Conservation (phyloP, 2,329 filamentous ascomycete genomes). For the Aspergillus texensis region DNA sequence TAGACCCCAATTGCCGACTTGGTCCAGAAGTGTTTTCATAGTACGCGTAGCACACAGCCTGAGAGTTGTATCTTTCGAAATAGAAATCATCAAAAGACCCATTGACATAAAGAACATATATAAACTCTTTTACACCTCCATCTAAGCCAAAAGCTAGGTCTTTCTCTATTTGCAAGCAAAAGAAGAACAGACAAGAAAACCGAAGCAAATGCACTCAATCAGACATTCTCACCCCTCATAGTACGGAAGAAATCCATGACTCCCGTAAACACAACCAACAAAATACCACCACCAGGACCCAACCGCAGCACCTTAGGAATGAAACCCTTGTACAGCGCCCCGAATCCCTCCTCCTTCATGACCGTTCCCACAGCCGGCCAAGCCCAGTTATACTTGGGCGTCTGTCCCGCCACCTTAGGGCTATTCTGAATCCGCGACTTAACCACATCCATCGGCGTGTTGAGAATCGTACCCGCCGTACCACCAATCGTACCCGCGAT, state of each 20-base stretch:
- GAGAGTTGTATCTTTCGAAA: background rate
- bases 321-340: slow-evolving; percentile 96
- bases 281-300: slow-evolving; percentile 68
- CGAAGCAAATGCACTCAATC: background rate
- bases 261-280: slow-evolving; percentile 53
- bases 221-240: slow-evolving; percentile 50
- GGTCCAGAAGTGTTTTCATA: no score
- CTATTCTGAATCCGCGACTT: slow-evolving; percentile 98
- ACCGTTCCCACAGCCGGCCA: slow-evolving; percentile 85
- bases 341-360: slow-evolving; percentile 89
- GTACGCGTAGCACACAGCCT: background rate
- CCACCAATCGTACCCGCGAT: slow-evolving; percentile 85
- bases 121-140: slow-evolving; percentile 4
- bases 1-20: background rate
- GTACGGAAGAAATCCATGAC: slow-evolving; percentile 82
- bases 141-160: slow-evolving; percentile 4
- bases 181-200: background rate
- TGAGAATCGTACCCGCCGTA: slow-evolving; percentile 85
- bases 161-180: slow-evolving; percentile 9
- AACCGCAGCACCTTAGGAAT: slow-evolving; percentile 86
- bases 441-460: slow-evolving; percentile 96
- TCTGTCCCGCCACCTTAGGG: slow-evolving; percentile 74
- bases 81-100: background rate
- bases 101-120: background rate
- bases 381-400: slow-evolving; percentile 99